Percentiles rank a stretch among this genome's conserved stretches.
Evolutionary conservation across 148 eudicot species (phyloP).

Genomic region (Dianthus caryophyllus): DNA sequence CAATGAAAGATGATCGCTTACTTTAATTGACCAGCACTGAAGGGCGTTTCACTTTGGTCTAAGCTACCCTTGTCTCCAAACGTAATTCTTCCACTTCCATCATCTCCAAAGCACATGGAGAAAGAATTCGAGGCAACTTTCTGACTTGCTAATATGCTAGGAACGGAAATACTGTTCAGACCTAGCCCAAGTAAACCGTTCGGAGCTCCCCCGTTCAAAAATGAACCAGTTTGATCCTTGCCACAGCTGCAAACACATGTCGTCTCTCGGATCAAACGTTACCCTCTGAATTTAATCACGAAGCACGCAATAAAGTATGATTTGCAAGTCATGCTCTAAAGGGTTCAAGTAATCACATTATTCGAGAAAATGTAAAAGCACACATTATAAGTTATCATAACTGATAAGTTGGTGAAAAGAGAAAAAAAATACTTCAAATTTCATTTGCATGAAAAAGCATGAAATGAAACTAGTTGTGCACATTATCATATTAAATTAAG

Average conservation of each 20-base stretch:
- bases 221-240: conserved; percentile 68
- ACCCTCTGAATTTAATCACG: background rate
- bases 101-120: conserved; percentile 82
- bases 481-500: no score
- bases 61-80: conserved; percentile 87
- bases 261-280: conserved; percentile 4
- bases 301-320: background rate
- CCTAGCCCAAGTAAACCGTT: conserved; percentile 97
- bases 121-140: conserved; percentile 72
- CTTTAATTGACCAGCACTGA: conserved; percentile 42
- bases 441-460: background rate
- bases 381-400: background rate
- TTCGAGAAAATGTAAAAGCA: background rate
- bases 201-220: conserved; percentile 75
- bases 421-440: background rate
- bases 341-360: background rate
- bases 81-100: conserved; percentile 65
- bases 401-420: background rate
- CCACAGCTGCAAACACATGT: conserved; percentile 64
- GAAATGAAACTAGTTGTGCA: background rate
- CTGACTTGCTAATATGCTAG: conserved; percentile 63
- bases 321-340: conserved; percentile 6
- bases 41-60: conserved; percentile 64
- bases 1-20: conserved; percentile 31
- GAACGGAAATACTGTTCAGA: conserved; percentile 61